These are phyloP conservation scores for Geranomyces variabilis DNA, from an alignment of 192 early-diverging fungal genomes.

Conservation along the genomic window DNA sequence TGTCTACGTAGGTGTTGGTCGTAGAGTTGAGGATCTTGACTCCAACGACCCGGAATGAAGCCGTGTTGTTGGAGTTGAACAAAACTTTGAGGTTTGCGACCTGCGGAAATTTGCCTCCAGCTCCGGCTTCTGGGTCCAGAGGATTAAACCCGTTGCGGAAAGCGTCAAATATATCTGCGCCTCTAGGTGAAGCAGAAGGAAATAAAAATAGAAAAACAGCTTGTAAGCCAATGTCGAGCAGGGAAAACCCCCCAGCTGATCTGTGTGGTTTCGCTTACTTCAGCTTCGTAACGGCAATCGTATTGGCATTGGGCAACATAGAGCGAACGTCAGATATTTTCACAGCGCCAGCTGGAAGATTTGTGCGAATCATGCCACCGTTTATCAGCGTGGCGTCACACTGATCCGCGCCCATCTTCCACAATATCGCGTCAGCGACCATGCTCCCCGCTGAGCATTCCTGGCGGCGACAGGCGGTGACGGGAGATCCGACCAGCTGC, in stretches of 20 bases:
- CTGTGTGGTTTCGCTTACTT: no score
- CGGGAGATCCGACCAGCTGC: not conserved
- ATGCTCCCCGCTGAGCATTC: conserved; percentile 16
- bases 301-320: conserved; percentile 18
- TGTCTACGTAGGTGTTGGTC: not conserved
- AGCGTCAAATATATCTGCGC: conserved; percentile 22
- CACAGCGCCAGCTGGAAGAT: not conserved
- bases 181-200: no score
- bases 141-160: conserved; percentile 16
- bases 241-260: no score
- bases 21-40: not conserved
- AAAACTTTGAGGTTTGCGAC: not conserved
- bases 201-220: no score
- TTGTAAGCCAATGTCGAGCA: no score
- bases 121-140: not conserved
- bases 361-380: conserved; percentile 4
- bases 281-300: conserved; percentile 9
- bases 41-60: not conserved
- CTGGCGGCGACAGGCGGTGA: not conserved
- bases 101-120: conserved; percentile 24
- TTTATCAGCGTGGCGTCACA: conserved; percentile 29
- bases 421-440: conserved; percentile 24
- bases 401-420: conserved; percentile 12
- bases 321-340: no score
- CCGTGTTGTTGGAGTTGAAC: conserved; percentile 16